Base-by-base conservation (phyloP, 1,284 basidiomycete genomes). In the Coniferiporia sulphurascens region DNA sequence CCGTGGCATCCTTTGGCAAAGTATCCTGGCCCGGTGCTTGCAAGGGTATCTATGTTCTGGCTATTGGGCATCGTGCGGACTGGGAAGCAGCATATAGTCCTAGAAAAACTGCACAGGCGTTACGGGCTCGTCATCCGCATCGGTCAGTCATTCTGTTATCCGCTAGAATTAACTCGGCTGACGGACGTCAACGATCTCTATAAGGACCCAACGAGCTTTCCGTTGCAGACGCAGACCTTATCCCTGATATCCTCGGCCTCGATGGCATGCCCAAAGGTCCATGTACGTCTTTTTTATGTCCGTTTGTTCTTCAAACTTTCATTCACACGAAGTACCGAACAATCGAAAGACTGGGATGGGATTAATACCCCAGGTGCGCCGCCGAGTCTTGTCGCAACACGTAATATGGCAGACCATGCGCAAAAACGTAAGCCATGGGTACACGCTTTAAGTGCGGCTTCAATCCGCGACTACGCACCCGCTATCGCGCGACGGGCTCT, bases 391-490 rank as follows among this genome's bases (percentile, higher is more conserved):
- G 36, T 60, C 44, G 36, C 38, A 12, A 65, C 69, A 6, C 70
- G 70, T 10, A 68, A 75, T 64, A 62, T 69, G 17, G 66, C 68
- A 21, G 70, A 72, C 35, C 78, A 80, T 62, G 69, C 71, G 3
- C 67, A 69, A 9, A 65, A 73, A 38, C 74, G 78, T 36, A 70
- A 69, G 52, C 70, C 71, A 7, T 80, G 78, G 78, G 74, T 70
- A 59, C 70, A 71, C 43, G 78, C 72, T 4, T 76, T 78, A 63
- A 73, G 67, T 52, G 67, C 69, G 5, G 64, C 69, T 19, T 68
- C 75, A 6, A 61, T 80, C n/a, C 73, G 67, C 60, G 73, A 72
- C 32, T 79, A 78, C 56, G 68, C 74, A 52, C 70, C 71, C 0
- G 57, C 74, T 19, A 63, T 78, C 55, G 60, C 65, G 35, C 59